Evolutionary conservation across 2,329 filamentous ascomycete species (phyloP).

Genomic region (Trichophyton mentagrophytes): DNA sequence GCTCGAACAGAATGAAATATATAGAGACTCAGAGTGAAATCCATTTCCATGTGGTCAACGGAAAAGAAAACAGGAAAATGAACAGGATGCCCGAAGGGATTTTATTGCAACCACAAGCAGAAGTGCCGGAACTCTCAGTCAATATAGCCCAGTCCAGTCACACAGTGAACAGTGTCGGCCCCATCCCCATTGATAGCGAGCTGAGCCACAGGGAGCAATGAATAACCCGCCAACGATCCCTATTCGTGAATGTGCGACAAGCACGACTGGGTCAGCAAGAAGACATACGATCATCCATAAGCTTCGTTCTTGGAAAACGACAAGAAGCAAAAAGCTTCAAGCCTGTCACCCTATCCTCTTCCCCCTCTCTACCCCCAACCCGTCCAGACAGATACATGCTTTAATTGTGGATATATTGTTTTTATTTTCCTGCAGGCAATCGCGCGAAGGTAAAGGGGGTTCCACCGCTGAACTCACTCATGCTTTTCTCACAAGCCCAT

Average conservation of each 20-base stretch:
- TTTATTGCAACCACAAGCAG: not conserved
- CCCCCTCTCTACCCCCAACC: not conserved
- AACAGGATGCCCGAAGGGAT: not conserved
- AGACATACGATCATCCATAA: not conserved
- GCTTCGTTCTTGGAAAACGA: not conserved
- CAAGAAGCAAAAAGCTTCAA: not conserved
- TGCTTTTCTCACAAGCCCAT: not conserved
- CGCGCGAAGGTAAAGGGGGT: constrained; percentile 4
- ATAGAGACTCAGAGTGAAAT: constrained; percentile 1
- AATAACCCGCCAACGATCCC: not conserved
- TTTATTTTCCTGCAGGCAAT: constrained; percentile 4
- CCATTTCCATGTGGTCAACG: not conserved
- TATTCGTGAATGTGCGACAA: not conserved
- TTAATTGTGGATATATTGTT: not conserved
- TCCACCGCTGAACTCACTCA: constrained; percentile 2
- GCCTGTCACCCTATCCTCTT: not conserved
- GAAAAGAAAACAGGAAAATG: not conserved
- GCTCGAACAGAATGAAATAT: not conserved
- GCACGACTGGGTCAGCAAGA: not conserved
- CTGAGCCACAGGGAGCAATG: constrained; percentile 1
- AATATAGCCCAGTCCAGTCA: constrained; percentile 4
- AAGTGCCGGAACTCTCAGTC: not conserved
- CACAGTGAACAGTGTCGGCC: not conserved
- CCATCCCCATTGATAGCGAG: constrained; percentile 2
- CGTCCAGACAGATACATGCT: not conserved